Percentiles rank a stretch among this genome's conserved stretches.
Conservation (phyloP, 768 basidiomycete genomes). For the Cystobasidium ongulense region DNA sequence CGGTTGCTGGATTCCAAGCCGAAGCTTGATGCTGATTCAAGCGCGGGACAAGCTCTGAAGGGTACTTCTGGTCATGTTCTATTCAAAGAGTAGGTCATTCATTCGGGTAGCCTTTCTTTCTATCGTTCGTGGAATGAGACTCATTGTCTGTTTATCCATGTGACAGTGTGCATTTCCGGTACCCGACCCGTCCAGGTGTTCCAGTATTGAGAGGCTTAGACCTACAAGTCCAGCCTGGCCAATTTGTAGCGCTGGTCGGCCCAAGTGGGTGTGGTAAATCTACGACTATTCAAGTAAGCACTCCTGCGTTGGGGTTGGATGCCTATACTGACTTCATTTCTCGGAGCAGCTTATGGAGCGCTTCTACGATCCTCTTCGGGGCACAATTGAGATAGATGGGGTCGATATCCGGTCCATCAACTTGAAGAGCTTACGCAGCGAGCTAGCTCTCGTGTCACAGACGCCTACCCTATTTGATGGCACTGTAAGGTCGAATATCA, state of each 20-base stretch:
- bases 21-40: conserved; percentile 65
- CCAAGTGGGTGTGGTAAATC: conserved; percentile 48
- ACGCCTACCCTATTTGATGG: conserved; percentile 42
- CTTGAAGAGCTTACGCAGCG: conserved; percentile 45
- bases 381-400: conserved; percentile 43
- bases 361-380: conserved; percentile 40
- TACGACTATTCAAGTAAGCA: conserved; percentile 43
- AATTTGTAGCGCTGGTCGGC: conserved; percentile 47
- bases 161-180: conserved; percentile 45
- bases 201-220: conserved; percentile 44
- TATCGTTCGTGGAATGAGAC: neutral
- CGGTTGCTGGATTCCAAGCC: conserved; percentile 64
- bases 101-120: too few species aligned
- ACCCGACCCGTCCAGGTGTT: conserved; percentile 46
- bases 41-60: conserved; percentile 44
- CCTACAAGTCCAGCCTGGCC: conserved; percentile 46
- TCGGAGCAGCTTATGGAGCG: conserved; percentile 43
- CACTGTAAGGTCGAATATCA: conserved; percentile 3
- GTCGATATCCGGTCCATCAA: conserved; percentile 47
- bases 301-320: neutral
- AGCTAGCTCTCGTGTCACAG: conserved; percentile 49
- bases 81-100: conserved; percentile 41
- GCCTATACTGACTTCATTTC: neutral
- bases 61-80: conserved; percentile 45
- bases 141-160: neutral